Base-by-base conservation (phyloP, 2,329 filamentous ascomycete species). In the Onygena corvina region DNA sequence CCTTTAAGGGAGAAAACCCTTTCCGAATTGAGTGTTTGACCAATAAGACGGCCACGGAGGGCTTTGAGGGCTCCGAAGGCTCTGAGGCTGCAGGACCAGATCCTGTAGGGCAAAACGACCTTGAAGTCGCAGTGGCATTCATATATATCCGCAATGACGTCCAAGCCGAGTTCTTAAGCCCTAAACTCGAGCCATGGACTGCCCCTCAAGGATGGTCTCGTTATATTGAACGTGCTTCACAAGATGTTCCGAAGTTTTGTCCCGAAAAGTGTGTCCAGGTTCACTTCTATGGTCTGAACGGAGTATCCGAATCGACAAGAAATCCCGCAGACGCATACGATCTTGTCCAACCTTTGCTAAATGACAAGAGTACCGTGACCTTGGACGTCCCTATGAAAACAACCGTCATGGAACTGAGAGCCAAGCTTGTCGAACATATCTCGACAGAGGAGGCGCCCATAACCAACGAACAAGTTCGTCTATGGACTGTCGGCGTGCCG, bases 1-100 rank as follows among this genome's bases (percentile, higher is more conserved):
- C 70, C 29, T 81, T 80, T 54, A 71, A 76, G 27, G 74, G 77
- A 54, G 71, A 70, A 49, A 71, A 73, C 25, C 73, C 74, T 27
- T 76, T 76, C 50, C 70, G 71, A 46, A 76, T 81, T 27, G 71
- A 71, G 47, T 76, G 76, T 38, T 61, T 80, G 51, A 80, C 77
- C 0, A 69, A 69, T 31, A 76, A 74, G 54, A 72, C 76, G 51
- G 77, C 76, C 12, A 59, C 77, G 20, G 67, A 71, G 12, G 63
- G 62, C 4, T 74, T 77, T 48, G 69, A 77, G 54, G 76, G 76
- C 9, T 56, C 68, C 18, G 61, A 66, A 35, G 52, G 60, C 0
- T 64, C 61, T 3, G 69, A 71, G 46, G 57, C 59, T 7, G 65
- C 60, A 36, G 63, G 62, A 34, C 46, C 51, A 25, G 61, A 70